Conservation (phyloP, 2,329 filamentous ascomycete genomes). For the Fusarium albosuccineum region DNA sequence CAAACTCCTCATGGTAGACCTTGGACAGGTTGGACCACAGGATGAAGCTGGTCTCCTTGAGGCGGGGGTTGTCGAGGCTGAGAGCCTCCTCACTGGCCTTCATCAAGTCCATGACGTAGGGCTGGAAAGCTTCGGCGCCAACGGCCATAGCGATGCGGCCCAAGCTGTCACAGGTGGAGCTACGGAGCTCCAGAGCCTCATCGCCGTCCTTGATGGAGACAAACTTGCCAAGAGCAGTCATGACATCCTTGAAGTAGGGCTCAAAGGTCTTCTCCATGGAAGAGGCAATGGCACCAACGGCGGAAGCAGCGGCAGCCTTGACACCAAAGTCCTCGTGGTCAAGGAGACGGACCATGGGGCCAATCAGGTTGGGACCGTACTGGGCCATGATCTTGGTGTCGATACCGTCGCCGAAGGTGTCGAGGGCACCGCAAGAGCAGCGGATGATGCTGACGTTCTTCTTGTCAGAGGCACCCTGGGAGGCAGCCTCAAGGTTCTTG, state of each 20-base stretch:
- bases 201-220: conserved; percentile 89
- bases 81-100: conserved; percentile 91
- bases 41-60: conserved; percentile 97
- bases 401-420: conserved; percentile 91
- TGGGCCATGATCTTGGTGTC: conserved; percentile 80
- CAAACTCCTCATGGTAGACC: conserved; percentile 89
- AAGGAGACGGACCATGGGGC: conserved; percentile 86
- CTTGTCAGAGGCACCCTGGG: conserved; percentile 75
- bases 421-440: conserved; percentile 89
- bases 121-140: conserved; percentile 87
- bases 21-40: conserved; percentile 95
- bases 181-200: conserved; percentile 89
- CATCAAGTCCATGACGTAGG: conserved; percentile 92
- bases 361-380: conserved; percentile 86
- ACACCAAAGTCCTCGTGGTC: conserved; percentile 88
- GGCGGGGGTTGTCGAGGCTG: conserved; percentile 86
- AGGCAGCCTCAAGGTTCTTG: conserved; percentile 88
- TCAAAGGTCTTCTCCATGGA: conserved; percentile 86
- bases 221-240: conserved; percentile 88
- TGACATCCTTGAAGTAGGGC: conserved; percentile 92
- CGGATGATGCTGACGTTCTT: conserved; percentile 89
- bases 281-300: conserved; percentile 89
- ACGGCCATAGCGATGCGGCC: conserved; percentile 93
- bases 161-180: conserved; percentile 91
- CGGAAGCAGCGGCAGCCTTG: conserved; percentile 89